Evolutionary conservation across 108 stramenopile genomes (phyloP).

Genomic region (Pseudonitzschia delicatissima): DNA sequence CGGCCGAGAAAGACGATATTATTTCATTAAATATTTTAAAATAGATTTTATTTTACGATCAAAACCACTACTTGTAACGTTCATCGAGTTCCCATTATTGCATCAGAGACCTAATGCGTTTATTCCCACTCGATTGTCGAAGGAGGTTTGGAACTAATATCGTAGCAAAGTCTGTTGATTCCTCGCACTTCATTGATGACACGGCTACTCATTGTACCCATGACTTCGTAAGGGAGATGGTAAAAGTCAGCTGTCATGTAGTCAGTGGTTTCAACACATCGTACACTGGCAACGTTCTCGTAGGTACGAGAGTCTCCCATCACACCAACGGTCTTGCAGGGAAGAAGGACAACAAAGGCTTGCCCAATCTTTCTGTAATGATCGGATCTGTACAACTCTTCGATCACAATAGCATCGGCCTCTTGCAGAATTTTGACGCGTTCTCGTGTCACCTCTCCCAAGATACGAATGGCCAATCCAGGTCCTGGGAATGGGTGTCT

Average conservation of each 20-base stretch:
- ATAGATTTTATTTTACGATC: too few relatives aligned
- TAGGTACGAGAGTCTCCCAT: slow-evolving; percentile 98
- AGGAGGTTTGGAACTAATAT: slow-evolving; percentile 98
- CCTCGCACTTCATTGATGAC: slow-evolving; percentile 98
- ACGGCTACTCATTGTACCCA: slow-evolving; percentile 91
- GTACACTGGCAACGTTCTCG: slow-evolving; percentile 87
- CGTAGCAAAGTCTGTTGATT: slow-evolving; percentile 96
- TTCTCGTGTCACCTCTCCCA: slow-evolving; percentile 89
- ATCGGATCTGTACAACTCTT: slow-evolving; percentile 85
- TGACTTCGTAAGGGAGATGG: slow-evolving; percentile 93
- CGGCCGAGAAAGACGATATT: too few relatives aligned
- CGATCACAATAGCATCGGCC: slow-evolving; percentile 96
- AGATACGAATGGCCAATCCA: slow-evolving; percentile 95
- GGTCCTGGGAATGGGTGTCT: slow-evolving; percentile 99
- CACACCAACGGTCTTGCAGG: slow-evolving; percentile 95
- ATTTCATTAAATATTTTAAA: too few relatives aligned
- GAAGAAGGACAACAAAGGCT: slow-evolving; percentile 95
- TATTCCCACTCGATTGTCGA: slow-evolving; percentile 99
- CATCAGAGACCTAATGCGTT: too few relatives aligned
- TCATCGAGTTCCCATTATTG: too few relatives aligned
- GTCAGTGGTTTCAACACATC: slow-evolving; percentile 96
- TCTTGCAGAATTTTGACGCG: slow-evolving; percentile 88
- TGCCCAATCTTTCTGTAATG: slow-evolving; percentile 97
- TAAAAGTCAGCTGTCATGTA: slow-evolving; percentile 99
- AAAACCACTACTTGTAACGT: too few relatives aligned